These are phyloP conservation scores for Tylopilus subfusipes DNA, from an alignment of 768 basidiomycete species.

Conservation along the genomic window DNA sequence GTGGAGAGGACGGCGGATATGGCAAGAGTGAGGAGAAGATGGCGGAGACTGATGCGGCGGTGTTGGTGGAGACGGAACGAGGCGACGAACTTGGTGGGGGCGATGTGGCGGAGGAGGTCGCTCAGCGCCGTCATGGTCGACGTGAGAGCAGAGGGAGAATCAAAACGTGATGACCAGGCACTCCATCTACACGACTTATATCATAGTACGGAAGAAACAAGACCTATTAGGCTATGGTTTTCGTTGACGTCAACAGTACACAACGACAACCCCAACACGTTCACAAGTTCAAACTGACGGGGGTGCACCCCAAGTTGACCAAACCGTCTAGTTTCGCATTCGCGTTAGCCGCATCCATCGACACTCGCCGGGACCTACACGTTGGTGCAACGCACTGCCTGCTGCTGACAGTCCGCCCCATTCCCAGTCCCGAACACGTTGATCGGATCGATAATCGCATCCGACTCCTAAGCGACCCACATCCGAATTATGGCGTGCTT, in stretches of 20 bases:
- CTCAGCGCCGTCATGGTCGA: background rate
- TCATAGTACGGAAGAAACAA: too few species aligned
- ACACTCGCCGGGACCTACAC: too few species aligned
- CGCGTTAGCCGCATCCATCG: background rate
- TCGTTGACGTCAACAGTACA: too few species aligned
- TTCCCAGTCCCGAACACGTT: constrained; percentile 2
- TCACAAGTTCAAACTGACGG: constrained; percentile 3
- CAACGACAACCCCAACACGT: background rate
- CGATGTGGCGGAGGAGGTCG: constrained; percentile 2
- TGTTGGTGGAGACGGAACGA: background rate
- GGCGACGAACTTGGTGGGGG: background rate
- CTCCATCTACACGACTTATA: too few species aligned
- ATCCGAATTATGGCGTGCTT: constrained; percentile 6
- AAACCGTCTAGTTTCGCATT: background rate
- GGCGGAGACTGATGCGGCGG: constrained; percentile 15
- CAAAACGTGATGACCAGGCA: background rate
- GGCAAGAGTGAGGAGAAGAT: constrained; percentile 16
- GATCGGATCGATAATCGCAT: background rate
- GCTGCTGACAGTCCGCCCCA: background rate
- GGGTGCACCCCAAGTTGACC: constrained; percentile 17
- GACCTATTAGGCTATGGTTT: background rate
- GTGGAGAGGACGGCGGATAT: constrained; percentile 9
- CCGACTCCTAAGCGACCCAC: too few species aligned
- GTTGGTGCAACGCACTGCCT: constrained; percentile 10
- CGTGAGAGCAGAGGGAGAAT: too few species aligned